Evolutionary conservation across 2,329 filamentous ascomycete genomes (phyloP).

Genomic region (Fusarium sp.): DNA sequence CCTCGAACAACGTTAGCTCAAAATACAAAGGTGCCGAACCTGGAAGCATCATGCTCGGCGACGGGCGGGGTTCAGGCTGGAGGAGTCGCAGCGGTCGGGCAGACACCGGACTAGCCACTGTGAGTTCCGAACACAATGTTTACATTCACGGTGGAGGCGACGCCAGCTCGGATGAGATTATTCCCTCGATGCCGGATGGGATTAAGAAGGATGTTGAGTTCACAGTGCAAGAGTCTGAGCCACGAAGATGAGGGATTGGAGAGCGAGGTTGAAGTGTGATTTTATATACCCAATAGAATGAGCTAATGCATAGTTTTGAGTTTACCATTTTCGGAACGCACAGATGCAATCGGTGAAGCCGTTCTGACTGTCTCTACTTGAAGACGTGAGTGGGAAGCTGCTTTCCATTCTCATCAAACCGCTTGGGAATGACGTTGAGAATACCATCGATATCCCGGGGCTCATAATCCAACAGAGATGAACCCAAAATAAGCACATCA

Average conservation of each 20-base stretch:
- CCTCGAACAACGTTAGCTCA: slow-evolving; percentile 30
- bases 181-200: neutral
- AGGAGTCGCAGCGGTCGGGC: slow-evolving; percentile 27
- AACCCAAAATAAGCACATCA: slow-evolving; percentile 42
- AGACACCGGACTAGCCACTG: neutral
- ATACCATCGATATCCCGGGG: slow-evolving; percentile 51
- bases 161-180: slow-evolving; percentile 40
- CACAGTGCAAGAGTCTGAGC: slow-evolving; percentile 22
- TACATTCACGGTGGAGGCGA: slow-evolving; percentile 38
- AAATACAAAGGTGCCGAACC: slow-evolving; percentile 37
- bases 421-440: slow-evolving; percentile 44
- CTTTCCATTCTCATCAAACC: slow-evolving; percentile 47
- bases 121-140: slow-evolving; percentile 3
- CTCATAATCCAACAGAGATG: slow-evolving; percentile 50
- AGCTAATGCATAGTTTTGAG: neutral
- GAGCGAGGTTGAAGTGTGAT: accelerated
- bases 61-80: slow-evolving; percentile 31
- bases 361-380: neutral
- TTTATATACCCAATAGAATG: neutral
- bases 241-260: neutral
- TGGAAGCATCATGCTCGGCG: slow-evolving; percentile 43
- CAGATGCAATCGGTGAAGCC: neutral
- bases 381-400: slow-evolving; percentile 44
- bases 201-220: slow-evolving; percentile 43
- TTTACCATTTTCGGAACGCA: neutral